A percentile compares a stretch with the other conserved stretches of the same genome.
Evolutionary conservation across 495 filamentous ascomycete genomes (phyloP).

Genomic region (Hyaloscypha finlandica): DNA sequence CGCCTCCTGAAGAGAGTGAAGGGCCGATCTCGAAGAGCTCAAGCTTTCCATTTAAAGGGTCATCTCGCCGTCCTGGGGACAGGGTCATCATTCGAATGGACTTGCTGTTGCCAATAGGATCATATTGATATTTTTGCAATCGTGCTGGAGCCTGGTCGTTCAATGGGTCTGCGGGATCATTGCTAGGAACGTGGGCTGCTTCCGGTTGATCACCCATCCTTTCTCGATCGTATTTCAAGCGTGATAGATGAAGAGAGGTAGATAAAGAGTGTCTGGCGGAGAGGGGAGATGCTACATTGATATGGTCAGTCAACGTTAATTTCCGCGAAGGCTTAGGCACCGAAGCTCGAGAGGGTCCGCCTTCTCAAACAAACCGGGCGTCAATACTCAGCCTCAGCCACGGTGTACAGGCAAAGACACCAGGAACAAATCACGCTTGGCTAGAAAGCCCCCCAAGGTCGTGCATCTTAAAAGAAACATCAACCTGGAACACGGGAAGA

Average conservation of each 20-base stretch:
- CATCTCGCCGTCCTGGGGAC: conserved; percentile 6
- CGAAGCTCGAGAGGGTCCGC: neutral
- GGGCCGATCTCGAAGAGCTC: conserved; percentile 13
- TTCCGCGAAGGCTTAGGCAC: neutral
- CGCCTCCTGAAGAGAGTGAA: conserved; percentile 7
- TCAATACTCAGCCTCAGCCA: conserved; percentile 1
- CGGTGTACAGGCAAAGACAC: neutral
- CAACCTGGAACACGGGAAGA: neutral
- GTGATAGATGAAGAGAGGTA: conserved; percentile 1
- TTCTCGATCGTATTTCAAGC: neutral
- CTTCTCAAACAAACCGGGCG: neutral
- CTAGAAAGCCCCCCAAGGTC: neutral
- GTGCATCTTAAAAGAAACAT: neutral
- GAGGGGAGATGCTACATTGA: neutral
- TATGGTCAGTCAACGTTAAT: neutral
- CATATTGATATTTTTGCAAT: conserved; percentile 17
- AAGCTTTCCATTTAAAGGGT: conserved; percentile 13
- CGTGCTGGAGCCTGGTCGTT: conserved; percentile 9
- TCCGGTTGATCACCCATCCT: conserved; percentile 5
- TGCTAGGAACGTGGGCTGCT: neutral
- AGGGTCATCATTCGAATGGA: conserved; percentile 17
- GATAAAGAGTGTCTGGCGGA: neutral
- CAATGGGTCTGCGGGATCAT: neutral
- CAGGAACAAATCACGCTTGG: neutral
- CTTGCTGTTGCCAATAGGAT: neutral